Evolutionary conservation across 768 basidiomycete species (phyloP).

Genomic region (Omphalotus guepiniiformis): DNA sequence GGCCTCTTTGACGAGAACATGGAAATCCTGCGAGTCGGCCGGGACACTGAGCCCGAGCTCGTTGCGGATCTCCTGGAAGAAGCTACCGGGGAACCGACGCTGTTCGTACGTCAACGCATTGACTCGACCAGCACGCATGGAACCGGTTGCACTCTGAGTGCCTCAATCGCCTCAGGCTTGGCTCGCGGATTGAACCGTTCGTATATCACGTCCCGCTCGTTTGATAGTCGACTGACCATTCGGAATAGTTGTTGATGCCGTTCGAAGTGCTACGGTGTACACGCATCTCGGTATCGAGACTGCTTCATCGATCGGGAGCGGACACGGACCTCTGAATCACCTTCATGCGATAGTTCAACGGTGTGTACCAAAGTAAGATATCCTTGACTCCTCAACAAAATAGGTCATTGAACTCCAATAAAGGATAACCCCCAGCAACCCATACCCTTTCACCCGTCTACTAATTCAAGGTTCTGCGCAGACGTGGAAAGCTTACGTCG

Average conservation of each 20-base stretch:
- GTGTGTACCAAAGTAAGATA: slow-evolving; percentile 43
- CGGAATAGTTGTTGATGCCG: slow-evolving; percentile 52
- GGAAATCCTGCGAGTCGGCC: slow-evolving; percentile 48
- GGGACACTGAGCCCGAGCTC: slow-evolving; percentile 23
- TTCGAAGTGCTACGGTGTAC: slow-evolving; percentile 57
- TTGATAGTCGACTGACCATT: not conserved
- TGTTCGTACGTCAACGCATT: slow-evolving; percentile 60
- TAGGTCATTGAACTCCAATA: too few species aligned
- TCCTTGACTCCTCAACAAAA: not conserved
- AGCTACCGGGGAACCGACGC: slow-evolving; percentile 25
- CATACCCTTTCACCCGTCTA: slow-evolving; percentile 63
- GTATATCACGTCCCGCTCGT: slow-evolving; percentile 19
- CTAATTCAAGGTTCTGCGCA: slow-evolving; percentile 54
- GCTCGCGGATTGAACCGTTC: slow-evolving; percentile 43
- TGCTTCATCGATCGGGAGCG: slow-evolving; percentile 63
- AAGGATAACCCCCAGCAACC: slow-evolving; percentile 56
- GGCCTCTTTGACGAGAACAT: slow-evolving; percentile 51
- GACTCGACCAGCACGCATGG: slow-evolving; percentile 80
- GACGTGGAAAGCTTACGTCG: slow-evolving; percentile 70
- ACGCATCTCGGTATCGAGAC: slow-evolving; percentile 72
- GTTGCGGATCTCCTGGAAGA: slow-evolving; percentile 66
- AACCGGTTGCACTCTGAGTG: slow-evolving; percentile 89
- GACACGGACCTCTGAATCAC: slow-evolving; percentile 87
- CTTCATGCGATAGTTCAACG: slow-evolving; percentile 52
- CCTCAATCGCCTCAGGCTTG: slow-evolving; percentile 69